Conservation (phyloP, 2,329 filamentous ascomycete genomes). For the Clarireedia hainanense region DNA sequence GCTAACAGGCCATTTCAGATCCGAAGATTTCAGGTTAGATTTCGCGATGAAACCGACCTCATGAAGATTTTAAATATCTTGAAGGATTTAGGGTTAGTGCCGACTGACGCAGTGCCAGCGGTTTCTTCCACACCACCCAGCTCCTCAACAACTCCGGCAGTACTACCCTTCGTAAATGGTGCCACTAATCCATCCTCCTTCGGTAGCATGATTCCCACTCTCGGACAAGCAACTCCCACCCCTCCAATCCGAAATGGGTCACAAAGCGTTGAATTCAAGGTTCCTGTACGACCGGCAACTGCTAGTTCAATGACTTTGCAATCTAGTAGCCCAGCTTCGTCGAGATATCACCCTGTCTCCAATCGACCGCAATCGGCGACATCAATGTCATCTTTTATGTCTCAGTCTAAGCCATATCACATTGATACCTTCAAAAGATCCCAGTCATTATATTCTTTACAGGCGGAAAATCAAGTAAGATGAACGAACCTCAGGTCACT, state of each 20-base stretch:
- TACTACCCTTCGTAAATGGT: background rate
- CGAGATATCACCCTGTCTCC: background rate
- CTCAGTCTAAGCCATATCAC: slow-evolving; percentile 2
- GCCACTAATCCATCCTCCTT: background rate
- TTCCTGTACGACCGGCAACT: slow-evolving; percentile 14
- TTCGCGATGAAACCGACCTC: slow-evolving; percentile 32
- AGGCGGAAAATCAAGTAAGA: slow-evolving; percentile 18
- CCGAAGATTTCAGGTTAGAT: slow-evolving; percentile 37
- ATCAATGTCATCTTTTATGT: slow-evolving; percentile 5
- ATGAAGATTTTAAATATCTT: slow-evolving; percentile 18
- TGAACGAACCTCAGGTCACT: background rate
- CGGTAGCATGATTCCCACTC: background rate
- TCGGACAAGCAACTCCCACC: background rate
- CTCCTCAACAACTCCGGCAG: background rate
- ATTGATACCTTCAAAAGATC: background rate
- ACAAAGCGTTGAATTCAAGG: slow-evolving; percentile 15
- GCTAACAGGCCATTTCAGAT: slow-evolving; percentile 25
- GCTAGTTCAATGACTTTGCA: slow-evolving; percentile 4
- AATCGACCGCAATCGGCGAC: slow-evolving; percentile 10
- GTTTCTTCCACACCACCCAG: background rate
- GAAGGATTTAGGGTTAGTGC: slow-evolving; percentile 29
- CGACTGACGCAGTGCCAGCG: slow-evolving; percentile 18
- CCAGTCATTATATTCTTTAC: slow-evolving; percentile 13
- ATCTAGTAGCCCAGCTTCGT: slow-evolving; percentile 1
- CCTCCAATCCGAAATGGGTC: background rate